Evolutionary conservation across 2,329 filamentous ascomycete species (phyloP).

Genomic region (Orbilia blumenaviensis): DNA sequence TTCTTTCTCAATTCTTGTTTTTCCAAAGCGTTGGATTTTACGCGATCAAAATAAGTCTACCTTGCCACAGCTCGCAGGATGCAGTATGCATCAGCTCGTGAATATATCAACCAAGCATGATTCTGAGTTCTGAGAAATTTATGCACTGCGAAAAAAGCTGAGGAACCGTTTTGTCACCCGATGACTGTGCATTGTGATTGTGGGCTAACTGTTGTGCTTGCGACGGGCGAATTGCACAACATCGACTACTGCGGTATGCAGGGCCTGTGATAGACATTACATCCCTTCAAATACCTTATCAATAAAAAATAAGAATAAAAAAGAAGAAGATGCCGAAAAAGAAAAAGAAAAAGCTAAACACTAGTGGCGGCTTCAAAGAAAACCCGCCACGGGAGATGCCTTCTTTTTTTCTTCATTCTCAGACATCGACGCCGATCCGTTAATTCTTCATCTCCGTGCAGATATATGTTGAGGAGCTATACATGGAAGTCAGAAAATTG

Average conservation of each 20-base stretch:
- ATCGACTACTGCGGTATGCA: too few species aligned
- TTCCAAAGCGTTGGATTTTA: background rate
- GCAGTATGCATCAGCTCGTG: background rate
- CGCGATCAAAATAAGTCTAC: background rate
- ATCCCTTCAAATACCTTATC: background rate
- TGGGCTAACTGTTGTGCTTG: background rate
- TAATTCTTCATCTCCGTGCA: background rate
- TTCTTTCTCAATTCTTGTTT: background rate
- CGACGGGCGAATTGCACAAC: background rate
- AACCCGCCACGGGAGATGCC: background rate
- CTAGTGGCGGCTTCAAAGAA: background rate
- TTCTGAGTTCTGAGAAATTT: background rate
- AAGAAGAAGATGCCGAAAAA: too few species aligned
- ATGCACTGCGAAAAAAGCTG: background rate
- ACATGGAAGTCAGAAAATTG: background rate
- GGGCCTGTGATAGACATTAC: background rate
- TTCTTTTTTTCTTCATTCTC: background rate
- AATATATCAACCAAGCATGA: background rate
- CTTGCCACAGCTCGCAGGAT: constrained; percentile 8
- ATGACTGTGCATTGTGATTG: background rate
- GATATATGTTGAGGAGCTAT: background rate
- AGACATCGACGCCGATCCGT: background rate
- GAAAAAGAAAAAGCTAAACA: too few species aligned
- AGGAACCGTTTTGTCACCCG: constrained; percentile 3
- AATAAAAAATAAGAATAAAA: too few species aligned